A percentile compares a stretch with the other conserved stretches of the same genome.
phyloP scores from a whole-genome alignment of 106 monocot species.

The Agapanthus africanus region DNA sequence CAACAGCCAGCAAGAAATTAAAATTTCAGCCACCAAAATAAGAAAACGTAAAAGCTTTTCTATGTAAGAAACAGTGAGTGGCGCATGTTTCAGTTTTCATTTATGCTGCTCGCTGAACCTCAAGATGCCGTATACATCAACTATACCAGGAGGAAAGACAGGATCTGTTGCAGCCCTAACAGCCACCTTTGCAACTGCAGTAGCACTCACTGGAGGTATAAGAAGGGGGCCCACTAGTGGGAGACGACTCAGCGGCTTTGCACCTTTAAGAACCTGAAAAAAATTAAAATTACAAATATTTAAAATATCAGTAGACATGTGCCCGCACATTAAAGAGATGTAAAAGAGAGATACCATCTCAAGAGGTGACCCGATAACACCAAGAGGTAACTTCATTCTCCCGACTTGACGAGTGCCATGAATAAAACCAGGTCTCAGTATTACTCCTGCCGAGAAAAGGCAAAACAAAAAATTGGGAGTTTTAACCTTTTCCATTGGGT shows the following conservation, averaged over 20 bases:
- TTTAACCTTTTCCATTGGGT: too few species aligned
- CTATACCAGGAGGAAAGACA: not conserved
- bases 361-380: slow-evolving; percentile 73
- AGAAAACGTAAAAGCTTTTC: too few species aligned
- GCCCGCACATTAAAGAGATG: too few species aligned
- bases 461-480: too few species aligned
- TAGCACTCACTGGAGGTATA: not conserved
- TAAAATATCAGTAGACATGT: too few species aligned
- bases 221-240: not conserved
- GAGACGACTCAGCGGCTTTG: not conserved
- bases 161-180: not conserved
- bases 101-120: not conserved
- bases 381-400: slow-evolving; percentile 78
- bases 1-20: too few species aligned
- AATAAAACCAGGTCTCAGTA: slow-evolving; percentile 87
- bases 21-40: too few species aligned
- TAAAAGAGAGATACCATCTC: slow-evolving; percentile 82
- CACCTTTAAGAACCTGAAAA: too few species aligned
- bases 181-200: not conserved
- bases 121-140: not conserved
- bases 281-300: too few species aligned
- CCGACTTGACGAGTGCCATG: slow-evolving; percentile 88
- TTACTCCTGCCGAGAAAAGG: slow-evolving; percentile 14
- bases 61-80: too few species aligned
- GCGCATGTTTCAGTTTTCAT: too few species aligned